Conservation (phyloP, 2,329 filamentous ascomycete species). For the Metarhizium humberi region DNA sequence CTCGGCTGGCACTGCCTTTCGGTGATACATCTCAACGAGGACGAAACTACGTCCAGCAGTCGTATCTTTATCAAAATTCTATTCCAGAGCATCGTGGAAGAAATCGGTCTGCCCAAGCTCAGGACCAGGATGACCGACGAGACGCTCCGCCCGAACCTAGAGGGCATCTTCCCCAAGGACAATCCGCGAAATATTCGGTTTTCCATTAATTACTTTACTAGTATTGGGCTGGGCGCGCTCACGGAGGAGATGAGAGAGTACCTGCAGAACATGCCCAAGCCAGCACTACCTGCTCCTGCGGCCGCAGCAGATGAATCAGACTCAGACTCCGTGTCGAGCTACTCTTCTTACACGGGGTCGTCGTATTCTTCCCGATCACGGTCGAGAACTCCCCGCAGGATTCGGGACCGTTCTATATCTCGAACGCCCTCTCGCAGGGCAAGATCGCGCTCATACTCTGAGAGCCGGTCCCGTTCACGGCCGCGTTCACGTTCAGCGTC, state of each 20-base stretch:
- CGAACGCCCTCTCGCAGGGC: constrained; percentile 1
- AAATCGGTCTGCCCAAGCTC: constrained; percentile 74
- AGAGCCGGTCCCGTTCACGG: constrained; percentile 5
- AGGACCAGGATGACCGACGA: constrained; percentile 71
- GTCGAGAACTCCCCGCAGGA: constrained; percentile 4
- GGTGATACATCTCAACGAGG: constrained; percentile 82
- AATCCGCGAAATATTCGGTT: constrained; percentile 87
- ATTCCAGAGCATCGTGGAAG: constrained; percentile 84
- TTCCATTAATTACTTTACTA: constrained; percentile 99
- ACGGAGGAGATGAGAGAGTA: constrained; percentile 93
- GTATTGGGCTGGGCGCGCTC: constrained; percentile 88
- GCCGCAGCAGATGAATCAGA: constrained; percentile 50
- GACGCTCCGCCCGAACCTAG: constrained; percentile 65
- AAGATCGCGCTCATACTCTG: constrained; percentile 5
- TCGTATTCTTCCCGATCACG: constrained; percentile 9
- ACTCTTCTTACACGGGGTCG: constrained; percentile 54
- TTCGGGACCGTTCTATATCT: constrained; percentile 7
- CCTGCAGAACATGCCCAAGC: constrained; percentile 83
- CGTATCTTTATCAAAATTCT: constrained; percentile 98
- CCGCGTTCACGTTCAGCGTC: constrained; percentile 3
- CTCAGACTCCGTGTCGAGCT: constrained; percentile 67
- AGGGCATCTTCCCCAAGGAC: constrained; percentile 83
- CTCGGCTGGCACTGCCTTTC: constrained; percentile 88
- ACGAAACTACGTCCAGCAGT: constrained; percentile 91
- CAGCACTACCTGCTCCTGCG: constrained; percentile 60